A percentile compares a stretch with the other conserved stretches of the same genome.
These are phyloP conservation scores for Linum usitatissimum DNA, from an alignment of 345 rosid genomes.

Conservation along the genomic window DNA sequence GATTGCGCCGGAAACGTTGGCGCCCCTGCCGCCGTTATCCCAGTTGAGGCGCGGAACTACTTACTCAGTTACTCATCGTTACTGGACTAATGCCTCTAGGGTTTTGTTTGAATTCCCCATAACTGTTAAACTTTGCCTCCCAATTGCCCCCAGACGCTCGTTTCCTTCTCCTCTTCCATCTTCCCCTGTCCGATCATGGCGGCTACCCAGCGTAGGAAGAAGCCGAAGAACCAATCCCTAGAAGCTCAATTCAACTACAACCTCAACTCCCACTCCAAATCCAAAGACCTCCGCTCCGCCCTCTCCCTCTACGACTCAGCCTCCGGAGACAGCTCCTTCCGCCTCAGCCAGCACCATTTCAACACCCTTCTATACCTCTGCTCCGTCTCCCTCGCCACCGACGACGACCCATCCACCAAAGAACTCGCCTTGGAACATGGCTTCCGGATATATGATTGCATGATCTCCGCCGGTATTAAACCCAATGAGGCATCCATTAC, in stretches of 20 bases:
- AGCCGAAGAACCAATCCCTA: constrained; percentile 32
- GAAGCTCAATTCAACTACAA: constrained; percentile 44
- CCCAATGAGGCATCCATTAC: constrained; percentile 72
- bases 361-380: constrained; percentile 67
- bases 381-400: constrained; percentile 26
- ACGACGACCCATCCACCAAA: constrained; percentile 22
- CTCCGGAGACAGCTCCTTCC: constrained; percentile 18
- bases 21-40: no score
- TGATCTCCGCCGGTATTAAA: constrained; percentile 34
- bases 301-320: constrained; percentile 52
- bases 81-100: background rate
- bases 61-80: no score
- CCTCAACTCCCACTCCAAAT: constrained; percentile 56
- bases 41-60: no score
- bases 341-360: constrained; percentile 47
- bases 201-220: constrained; percentile 25
- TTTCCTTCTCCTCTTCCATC: background rate
- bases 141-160: background rate
- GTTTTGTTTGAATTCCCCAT: background rate
- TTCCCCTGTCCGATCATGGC: constrained; percentile 22
- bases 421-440: constrained; percentile 31
- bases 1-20: no score
- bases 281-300: constrained; percentile 53
- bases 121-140: background rate
- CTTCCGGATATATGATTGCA: constrained; percentile 44